Evolutionary conservation across 164 flowering plant genomes (phyloP).

Genomic region (Vitis cinerea): DNA sequence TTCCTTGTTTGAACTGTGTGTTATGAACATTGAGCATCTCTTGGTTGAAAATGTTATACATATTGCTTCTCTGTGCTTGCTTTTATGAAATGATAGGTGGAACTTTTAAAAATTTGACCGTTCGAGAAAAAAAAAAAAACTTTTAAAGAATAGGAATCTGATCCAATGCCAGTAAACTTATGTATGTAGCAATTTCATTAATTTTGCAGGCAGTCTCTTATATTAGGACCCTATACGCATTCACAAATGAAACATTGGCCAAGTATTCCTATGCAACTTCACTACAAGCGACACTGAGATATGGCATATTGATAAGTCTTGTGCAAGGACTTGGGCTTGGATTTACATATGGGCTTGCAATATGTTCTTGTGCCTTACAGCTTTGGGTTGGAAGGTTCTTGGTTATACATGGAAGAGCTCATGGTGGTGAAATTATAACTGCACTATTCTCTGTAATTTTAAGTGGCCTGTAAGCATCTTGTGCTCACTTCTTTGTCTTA

Average conservation of each 20-base stretch:
- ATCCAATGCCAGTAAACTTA: background rate
- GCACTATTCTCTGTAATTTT: slow-evolving; percentile 91
- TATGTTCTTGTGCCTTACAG: slow-evolving; percentile 97
- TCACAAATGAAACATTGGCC: slow-evolving; percentile 94
- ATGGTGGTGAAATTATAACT: slow-evolving; percentile 88
- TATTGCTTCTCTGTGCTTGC: background rate
- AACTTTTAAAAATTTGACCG: background rate
- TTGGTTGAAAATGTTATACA: background rate
- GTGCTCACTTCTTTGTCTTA: background rate
- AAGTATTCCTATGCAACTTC: slow-evolving; percentile 98
- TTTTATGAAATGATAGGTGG: background rate
- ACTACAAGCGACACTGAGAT: slow-evolving; percentile 93
- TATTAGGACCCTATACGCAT: slow-evolving; percentile 86
- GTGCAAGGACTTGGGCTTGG: slow-evolving; percentile 99
- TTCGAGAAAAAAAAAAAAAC: too few species aligned
- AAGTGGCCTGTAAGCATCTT: slow-evolving; percentile 90
- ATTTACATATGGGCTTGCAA: slow-evolving; percentile 99
- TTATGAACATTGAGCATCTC: background rate
- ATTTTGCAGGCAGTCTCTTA: slow-evolving; percentile 86
- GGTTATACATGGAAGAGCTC: slow-evolving; percentile 56
- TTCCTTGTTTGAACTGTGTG: background rate
- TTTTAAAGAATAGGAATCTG: background rate
- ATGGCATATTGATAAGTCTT: slow-evolving; percentile 94
- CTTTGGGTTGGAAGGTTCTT: slow-evolving; percentile 95
- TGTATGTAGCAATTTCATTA: background rate